phyloP scores from a whole-genome alignment of 2,329 filamentous ascomycete species.

The Cordyceps cateniannulata region DNA sequence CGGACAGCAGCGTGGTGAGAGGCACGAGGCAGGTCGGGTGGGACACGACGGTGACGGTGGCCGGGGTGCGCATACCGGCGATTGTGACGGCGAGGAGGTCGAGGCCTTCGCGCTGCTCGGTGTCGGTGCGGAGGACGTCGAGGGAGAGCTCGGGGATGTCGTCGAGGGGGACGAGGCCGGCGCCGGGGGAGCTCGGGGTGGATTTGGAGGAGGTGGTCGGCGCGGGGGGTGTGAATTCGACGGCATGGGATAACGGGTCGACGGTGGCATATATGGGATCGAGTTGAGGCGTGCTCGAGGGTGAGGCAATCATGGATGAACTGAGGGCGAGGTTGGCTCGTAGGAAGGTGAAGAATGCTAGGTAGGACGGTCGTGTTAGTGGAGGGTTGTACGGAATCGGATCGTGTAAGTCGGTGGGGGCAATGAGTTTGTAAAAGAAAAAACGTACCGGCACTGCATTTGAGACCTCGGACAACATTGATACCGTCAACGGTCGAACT shows the following conservation, averaged over 20 bases:
- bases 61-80: constrained; percentile 70
- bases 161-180: constrained; percentile 34
- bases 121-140: constrained; percentile 44
- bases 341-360: constrained; percentile 79
- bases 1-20: constrained; percentile 36
- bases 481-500: constrained; percentile 47
- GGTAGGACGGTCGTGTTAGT: constrained; percentile 28
- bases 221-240: constrained; percentile 35
- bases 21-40: constrained; percentile 50
- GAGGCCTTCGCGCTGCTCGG: constrained; percentile 62
- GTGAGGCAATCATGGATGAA: constrained; percentile 53
- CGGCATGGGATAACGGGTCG: constrained; percentile 6
- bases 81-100: constrained; percentile 74
- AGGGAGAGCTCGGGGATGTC: constrained; percentile 58
- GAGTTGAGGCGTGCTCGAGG: constrained; percentile 58
- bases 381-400: background rate
- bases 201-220: constrained; percentile 35
- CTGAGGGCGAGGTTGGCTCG: constrained; percentile 71
- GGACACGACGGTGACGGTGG: constrained; percentile 56
- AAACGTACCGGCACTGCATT: constrained; percentile 48
- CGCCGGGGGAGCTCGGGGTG: constrained; percentile 25
- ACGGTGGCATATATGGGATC: constrained; percentile 36
- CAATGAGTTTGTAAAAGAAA: no score
- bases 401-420: background rate
- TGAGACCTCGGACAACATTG: constrained; percentile 51